Conservation (phyloP, 139 green algal genomes). For the Bryopsis sp. region DNA sequence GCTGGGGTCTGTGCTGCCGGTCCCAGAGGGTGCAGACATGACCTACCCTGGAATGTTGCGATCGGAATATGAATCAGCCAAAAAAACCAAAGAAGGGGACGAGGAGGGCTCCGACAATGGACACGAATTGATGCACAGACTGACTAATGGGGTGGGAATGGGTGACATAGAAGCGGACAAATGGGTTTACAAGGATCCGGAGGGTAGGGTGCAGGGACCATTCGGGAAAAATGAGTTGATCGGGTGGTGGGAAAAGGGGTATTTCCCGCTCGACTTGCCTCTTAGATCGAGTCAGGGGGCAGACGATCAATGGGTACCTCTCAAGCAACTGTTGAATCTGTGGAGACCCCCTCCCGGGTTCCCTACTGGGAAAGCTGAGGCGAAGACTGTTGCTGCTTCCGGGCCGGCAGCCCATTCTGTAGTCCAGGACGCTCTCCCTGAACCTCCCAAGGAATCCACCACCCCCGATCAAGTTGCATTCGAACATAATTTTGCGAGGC, state of each 20-base stretch:
- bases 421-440: no score
- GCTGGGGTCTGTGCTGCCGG: not conserved
- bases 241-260: conserved; percentile 12
- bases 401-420: no score
- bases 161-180: conserved; percentile 4
- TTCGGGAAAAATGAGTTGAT: conserved; percentile 6
- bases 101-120: conserved; percentile 2
- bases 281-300: not conserved
- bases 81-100: not conserved
- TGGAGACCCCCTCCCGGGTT: not conserved
- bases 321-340: conserved; percentile 2
- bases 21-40: not conserved
- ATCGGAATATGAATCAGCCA: not conserved
- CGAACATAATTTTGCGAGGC: no score
- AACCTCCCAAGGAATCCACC: no score
- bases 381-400: no score
- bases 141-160: not conserved
- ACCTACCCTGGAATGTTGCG: conserved; percentile 1
- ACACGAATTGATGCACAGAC: not conserved
- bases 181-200: conserved; percentile 15
- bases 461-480: no score
- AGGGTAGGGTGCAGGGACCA: conserved; percentile 4
- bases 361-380: no score
- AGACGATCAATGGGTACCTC: not conserved
- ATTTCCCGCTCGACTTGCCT: conserved; percentile 2